phyloP scores from a whole-genome alignment of 495 filamentous ascomycete genomes.

The Hypoxylon trugodes region DNA sequence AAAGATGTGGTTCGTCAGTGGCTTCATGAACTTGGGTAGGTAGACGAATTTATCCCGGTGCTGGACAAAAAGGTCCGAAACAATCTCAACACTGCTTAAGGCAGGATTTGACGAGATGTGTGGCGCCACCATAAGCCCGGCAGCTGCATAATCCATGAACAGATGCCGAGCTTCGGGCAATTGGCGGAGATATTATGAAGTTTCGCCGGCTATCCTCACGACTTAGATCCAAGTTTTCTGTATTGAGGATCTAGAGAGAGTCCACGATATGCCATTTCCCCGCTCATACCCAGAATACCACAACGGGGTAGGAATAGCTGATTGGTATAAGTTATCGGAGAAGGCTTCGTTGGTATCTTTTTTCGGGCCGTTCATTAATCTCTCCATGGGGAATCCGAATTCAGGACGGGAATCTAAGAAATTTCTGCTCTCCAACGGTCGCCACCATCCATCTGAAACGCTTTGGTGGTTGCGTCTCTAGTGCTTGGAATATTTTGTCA shows the following conservation, averaged over 20 bases:
- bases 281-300: constrained; percentile 49
- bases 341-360: constrained; percentile 45
- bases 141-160: constrained; percentile 53
- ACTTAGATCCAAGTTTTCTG: constrained; percentile 53
- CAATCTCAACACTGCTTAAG: constrained; percentile 47
- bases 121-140: constrained; percentile 48
- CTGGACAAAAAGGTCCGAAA: constrained; percentile 54
- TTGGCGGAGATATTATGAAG: constrained; percentile 47
- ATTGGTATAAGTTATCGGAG: constrained; percentile 44
- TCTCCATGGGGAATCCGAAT: too few species aligned
- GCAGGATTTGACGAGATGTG: constrained; percentile 50
- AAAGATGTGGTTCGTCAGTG: too few species aligned
- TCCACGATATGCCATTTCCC: constrained; percentile 46
- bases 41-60: constrained; percentile 51
- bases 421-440: too few species aligned
- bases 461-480: too few species aligned
- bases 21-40: too few species aligned
- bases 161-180: constrained; percentile 50
- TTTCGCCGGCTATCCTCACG: constrained; percentile 47
- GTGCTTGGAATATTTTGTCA: too few species aligned
- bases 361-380: constrained; percentile 29
- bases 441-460: too few species aligned
- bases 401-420: too few species aligned
- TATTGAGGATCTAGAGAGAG: constrained; percentile 47
- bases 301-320: too few species aligned